These are phyloP conservation scores for Fusarium abutilonis DNA, from an alignment of 2,329 filamentous ascomycete species.

Conservation along the genomic window DNA sequence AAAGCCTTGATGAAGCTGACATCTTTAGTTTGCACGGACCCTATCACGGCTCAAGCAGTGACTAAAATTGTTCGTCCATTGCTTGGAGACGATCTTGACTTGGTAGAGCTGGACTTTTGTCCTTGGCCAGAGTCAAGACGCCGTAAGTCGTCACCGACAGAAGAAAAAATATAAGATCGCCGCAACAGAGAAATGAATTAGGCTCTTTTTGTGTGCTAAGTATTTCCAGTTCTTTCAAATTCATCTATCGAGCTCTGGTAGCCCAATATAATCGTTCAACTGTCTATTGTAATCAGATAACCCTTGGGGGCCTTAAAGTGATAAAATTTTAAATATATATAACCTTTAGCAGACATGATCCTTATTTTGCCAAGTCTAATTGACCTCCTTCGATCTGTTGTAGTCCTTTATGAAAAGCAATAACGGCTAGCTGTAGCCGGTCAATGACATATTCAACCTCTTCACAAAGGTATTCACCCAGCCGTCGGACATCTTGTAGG, in stretches of 20 bases:
- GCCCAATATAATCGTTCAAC: neutral
- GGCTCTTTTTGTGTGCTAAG: neutral
- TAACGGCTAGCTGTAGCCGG: slow-evolving; percentile 7
- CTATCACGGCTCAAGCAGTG: slow-evolving; percentile 1
- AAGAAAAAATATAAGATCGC: neutral
- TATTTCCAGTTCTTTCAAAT: neutral
- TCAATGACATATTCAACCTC: slow-evolving; percentile 21
- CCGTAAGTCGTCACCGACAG: neutral
- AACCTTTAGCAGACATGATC: neutral
- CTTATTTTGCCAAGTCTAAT: neutral
- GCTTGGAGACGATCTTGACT: slow-evolving; percentile 15
- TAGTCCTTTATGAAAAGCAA: slow-evolving; percentile 14
- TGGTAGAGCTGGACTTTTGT: slow-evolving; percentile 13
- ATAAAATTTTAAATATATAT: neutral
- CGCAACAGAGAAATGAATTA: neutral
- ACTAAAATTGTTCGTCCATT: slow-evolving; percentile 1
- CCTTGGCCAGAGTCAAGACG: slow-evolving; percentile 1
- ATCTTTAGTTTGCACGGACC: slow-evolving; percentile 9
- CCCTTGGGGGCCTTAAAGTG: neutral
- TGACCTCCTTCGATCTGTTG: slow-evolving; percentile 8
- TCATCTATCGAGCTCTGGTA: slow-evolving; percentile 3
- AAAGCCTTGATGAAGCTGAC: neutral
- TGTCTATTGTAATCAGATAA: no score
- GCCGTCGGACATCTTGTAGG: slow-evolving; percentile 2
- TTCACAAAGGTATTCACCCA: slow-evolving; percentile 17